These are phyloP conservation scores for Fistulinella staudtii DNA, from an alignment of 1,284 basidiomycete species.

Conservation along the genomic window DNA sequence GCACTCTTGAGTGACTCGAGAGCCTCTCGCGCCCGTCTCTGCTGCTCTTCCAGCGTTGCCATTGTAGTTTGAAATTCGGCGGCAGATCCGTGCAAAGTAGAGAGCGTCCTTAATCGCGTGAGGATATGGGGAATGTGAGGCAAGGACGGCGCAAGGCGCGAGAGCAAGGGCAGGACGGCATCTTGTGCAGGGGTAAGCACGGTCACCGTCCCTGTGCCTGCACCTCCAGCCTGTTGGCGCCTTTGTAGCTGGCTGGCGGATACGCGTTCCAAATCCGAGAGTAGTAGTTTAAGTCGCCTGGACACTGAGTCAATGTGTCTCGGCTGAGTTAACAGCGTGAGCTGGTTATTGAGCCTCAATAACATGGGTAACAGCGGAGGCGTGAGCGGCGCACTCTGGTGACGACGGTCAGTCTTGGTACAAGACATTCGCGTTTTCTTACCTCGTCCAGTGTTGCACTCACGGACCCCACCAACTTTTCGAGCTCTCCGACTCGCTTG, in stretches of 20 bases:
- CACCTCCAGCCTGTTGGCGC: slow-evolving; percentile 37
- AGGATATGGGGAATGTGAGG: slow-evolving; percentile 93
- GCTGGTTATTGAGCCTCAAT: slow-evolving; percentile 77
- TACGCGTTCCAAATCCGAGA: slow-evolving; percentile 89
- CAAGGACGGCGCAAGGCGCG: slow-evolving; percentile 80
- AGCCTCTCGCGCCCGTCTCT: slow-evolving; percentile 57
- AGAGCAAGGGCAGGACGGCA: slow-evolving; percentile 70
- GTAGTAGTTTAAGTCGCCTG: slow-evolving; percentile 86
- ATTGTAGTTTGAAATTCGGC: slow-evolving; percentile 72
- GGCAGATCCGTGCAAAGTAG: slow-evolving; percentile 79
- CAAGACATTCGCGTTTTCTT: not conserved
- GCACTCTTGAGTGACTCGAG: slow-evolving; percentile 68
- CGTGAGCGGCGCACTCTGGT: slow-evolving; percentile 54
- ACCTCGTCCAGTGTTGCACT: slow-evolving; percentile 73
- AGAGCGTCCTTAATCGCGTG: slow-evolving; percentile 79
- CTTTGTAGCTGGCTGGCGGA: slow-evolving; percentile 39
- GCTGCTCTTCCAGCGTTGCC: slow-evolving; percentile 68
- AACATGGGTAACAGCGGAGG: slow-evolving; percentile 81
- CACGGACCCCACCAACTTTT: slow-evolving; percentile 75
- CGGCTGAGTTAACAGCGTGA: slow-evolving; percentile 89
- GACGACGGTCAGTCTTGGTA: not conserved
- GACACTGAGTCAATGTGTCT: slow-evolving; percentile 97
- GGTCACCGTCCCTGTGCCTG: slow-evolving; percentile 40
- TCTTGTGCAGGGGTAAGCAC: slow-evolving; percentile 51
- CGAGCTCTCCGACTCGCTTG: slow-evolving; percentile 72